Conservation (phyloP, 768 basidiomycete genomes). For the Vishniacozyma victoriae region DNA sequence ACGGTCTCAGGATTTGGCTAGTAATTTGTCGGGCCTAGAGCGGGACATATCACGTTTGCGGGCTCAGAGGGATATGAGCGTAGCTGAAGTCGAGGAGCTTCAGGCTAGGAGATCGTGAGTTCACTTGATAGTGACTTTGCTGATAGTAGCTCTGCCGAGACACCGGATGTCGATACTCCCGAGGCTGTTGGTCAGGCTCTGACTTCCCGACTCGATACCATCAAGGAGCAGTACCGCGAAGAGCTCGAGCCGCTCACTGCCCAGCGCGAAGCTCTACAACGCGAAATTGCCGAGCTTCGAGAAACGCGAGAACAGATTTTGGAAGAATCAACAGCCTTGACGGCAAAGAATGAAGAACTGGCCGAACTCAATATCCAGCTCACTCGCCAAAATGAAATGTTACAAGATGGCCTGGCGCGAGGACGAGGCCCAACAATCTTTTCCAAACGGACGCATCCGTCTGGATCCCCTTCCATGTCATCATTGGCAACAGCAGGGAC, state of each 20-base stretch:
- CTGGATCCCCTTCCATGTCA: slow-evolving; percentile 38
- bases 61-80: slow-evolving; percentile 81
- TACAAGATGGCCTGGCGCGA: slow-evolving; percentile 42
- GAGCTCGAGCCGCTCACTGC: slow-evolving; percentile 79
- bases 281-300: slow-evolving; percentile 81
- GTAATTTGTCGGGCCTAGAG: slow-evolving; percentile 71
- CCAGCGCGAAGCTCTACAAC: slow-evolving; percentile 67
- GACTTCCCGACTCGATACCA: slow-evolving; percentile 73
- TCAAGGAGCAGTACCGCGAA: slow-evolving; percentile 79
- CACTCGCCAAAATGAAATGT: slow-evolving; percentile 64
- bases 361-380: slow-evolving; percentile 81
- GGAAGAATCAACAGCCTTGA: slow-evolving; percentile 85
- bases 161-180: slow-evolving; percentile 9
- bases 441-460: slow-evolving; percentile 31
- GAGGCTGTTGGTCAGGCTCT: slow-evolving; percentile 58
- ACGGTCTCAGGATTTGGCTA: slow-evolving; percentile 68
- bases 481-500: slow-evolving; percentile 39
- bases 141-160: slow-evolving; percentile 7
- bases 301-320: slow-evolving; percentile 77
- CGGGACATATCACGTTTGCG: slow-evolving; percentile 77
- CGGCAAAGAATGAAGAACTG: slow-evolving; percentile 86
- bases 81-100: slow-evolving; percentile 91
- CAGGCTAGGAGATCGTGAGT: slow-evolving; percentile 65
- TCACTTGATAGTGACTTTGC: slow-evolving; percentile 25
- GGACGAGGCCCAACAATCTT: slow-evolving; percentile 25